Conservation (phyloP, 306 rosid genomes). For the Lathyrus sativus region DNA sequence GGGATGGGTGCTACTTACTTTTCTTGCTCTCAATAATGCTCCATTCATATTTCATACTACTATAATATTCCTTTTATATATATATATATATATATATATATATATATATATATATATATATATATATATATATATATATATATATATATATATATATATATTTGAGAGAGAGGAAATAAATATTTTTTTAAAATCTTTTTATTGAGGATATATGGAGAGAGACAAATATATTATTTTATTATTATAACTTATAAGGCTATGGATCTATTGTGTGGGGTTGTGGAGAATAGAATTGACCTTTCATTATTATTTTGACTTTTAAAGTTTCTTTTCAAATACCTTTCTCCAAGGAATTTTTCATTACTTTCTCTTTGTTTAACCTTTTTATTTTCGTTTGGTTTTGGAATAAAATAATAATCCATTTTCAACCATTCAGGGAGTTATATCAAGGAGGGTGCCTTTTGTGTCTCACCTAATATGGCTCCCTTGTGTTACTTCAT, state of each 20-base stretch:
- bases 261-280: background rate
- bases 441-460: constrained; percentile 8
- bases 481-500: constrained; percentile 24
- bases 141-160: too few species aligned
- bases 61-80: too few species aligned
- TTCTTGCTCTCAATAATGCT: constrained; percentile 22
- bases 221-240: constrained; percentile 16
- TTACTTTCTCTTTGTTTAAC: constrained; percentile 25
- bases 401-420: constrained; percentile 5
- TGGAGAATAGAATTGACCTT: constrained; percentile 36
- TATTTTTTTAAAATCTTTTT: background rate
- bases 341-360: constrained; percentile 35
- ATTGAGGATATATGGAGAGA: background rate
- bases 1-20: constrained; percentile 49
- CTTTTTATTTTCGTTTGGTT: constrained; percentile 2
- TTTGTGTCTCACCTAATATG: constrained; percentile 35
- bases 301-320: constrained; percentile 51
- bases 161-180: constrained; percentile 32
- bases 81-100: too few species aligned
- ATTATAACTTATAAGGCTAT: background rate
- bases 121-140: too few species aligned
- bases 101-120: too few species aligned
- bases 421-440: constrained; percentile 33
- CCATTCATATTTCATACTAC: too few species aligned
- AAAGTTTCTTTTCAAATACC: constrained; percentile 35